Base-by-base conservation (phyloP, 2,329 filamentous ascomycete species). In the Fusarium armeniacum region DNA sequence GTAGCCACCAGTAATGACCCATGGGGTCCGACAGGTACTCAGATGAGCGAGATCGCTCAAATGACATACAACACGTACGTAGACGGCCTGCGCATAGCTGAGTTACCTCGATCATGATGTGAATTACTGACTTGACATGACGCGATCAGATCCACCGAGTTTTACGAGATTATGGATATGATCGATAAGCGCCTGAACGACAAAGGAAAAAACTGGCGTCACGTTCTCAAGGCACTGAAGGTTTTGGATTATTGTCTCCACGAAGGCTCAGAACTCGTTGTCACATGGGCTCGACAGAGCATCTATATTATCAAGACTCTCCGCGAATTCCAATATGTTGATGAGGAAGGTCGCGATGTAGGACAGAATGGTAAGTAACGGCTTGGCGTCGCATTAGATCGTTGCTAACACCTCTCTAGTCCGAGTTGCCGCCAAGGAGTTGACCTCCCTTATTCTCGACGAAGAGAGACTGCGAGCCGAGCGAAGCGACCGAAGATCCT, bases 141-240 rank as follows among this genome's bases (percentile, higher is more conserved):
- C 54, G 36, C 46, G 33, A 63, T 43, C 70, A 97, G 95, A 78
- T 94, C 94, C 36, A 95, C 92, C 81, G 96, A 98, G 80, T 99
- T 99, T 83, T 97, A 97, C 84, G 95, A 99, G 80, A 98, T 99
- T 76, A 97, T 99, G 91, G 96, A 99, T 80, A 99, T 99, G 93
- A 86, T 99, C 73, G 96, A 99, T 83, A 98, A 98, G 85, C 91
- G 96, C 73, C 84, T 99, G 77, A 99, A 99, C 76, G 96, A 99
- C 82, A 98, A 99, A 82, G 96, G 96, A 78, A 99, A 98, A 86
- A 99, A 99, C 80, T 99, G 96, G 96, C 91, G 96, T 75, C 96
- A 99, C 79, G 96, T 99, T 15, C 84, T 99, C 64, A 99, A 99
- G 82, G 97, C 96, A 43, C 85, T 99, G 73, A 99, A 99, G 80